Evolutionary conservation across 768 basidiomycete species (phyloP), one percentile per base, ranked within the genome.

Genomic region (Rhizopogon vesiculosus): DNA sequence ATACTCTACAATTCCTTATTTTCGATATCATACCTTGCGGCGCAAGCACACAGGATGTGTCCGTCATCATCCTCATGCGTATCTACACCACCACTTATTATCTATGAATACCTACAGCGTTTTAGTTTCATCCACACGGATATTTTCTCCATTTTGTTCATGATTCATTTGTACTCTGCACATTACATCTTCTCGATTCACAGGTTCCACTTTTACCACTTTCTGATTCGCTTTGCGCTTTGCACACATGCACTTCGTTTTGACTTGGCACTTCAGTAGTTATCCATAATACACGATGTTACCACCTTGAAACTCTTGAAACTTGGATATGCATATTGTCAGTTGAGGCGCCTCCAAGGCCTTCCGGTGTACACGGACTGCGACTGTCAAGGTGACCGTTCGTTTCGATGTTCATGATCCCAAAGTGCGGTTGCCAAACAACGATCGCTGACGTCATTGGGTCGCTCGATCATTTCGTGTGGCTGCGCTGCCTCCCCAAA

Each of bases 71-170:
- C 28, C 28, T 31, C 44, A 55, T 59, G 51, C 65, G 56, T 67
- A 69, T 53, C 58, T 60, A 67, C 54, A 67, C 18, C 22, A 19
- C 45, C 13, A 38, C 44, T 42, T 66, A 59, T 57, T 54, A 28
- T 55, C 35, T 45, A 45, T 50, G 52, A 22, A 10, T 62, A 57
- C 58, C 38, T 38, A 56, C 33, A 53, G 29, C 51, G n/a, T 28
- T 52, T 55, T 55, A 55, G 15, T 49, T 29, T n/a, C 15, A 10
- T 28, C 12, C 35, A 7, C 5, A 22, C 6, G 19, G n/a, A 25
- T 15, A n/a, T 7, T 35, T 18, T 22, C 13, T 53, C 16, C 35
- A 51, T 35, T 25, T 16, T 54, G 49, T 54, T 51, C 53, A 54
- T 49, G 15, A 49, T 49, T 49, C 48, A 22, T 38, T 49, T 49